Base-by-base conservation (phyloP, 2,329 filamentous ascomycete species). In the Phaeophleospora eucalypticola region DNA sequence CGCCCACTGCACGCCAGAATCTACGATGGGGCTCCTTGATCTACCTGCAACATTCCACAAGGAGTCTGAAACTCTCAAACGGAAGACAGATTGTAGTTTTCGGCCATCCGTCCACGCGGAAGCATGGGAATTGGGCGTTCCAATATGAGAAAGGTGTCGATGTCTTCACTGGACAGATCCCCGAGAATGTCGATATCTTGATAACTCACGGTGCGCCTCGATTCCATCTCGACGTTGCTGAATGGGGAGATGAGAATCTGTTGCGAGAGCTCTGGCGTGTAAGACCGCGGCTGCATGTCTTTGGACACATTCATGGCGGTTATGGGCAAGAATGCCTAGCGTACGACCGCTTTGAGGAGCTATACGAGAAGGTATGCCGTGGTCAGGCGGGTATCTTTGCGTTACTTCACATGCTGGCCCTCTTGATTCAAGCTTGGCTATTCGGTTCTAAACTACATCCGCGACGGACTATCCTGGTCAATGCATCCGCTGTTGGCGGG, bases 121-220 rank as follows among this genome's bases (percentile, higher is more conserved):
- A 58, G 83, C 95, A 56, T 89, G 89, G 1, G 73, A 77, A 43
- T 86, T 87, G 61, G 85, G 89, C 81, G 17, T 94, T 93, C 59
- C 87, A 91, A 64, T 93, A 95, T 62, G 71, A 76, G 4, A 69
- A 78, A 19, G 72, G 75, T 1, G 68, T 75, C 16, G 80, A 89
- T 58, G 84, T 85, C 1, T 95, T 88, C 87, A 74, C 77, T 2
- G 78, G 79, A 52, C 84, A 79, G 16, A 73, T 95, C 4, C 88
- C 89, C 0, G 67, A 72, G 1, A 80, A 86, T 57, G 84, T 82
- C 0, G 88, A 95, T 58, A 79, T 95, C 43, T 75, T 95, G 12
- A 70, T 95, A 37, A 94, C 89, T 1, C 89, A 95, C 62, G 82
- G 81, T 1, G 89, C 89, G 20, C 87, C 89, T 1, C 80, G 80